Conservation (phyloP, 1,284 basidiomycete species). For the Ganoderma lingzhi region DNA sequence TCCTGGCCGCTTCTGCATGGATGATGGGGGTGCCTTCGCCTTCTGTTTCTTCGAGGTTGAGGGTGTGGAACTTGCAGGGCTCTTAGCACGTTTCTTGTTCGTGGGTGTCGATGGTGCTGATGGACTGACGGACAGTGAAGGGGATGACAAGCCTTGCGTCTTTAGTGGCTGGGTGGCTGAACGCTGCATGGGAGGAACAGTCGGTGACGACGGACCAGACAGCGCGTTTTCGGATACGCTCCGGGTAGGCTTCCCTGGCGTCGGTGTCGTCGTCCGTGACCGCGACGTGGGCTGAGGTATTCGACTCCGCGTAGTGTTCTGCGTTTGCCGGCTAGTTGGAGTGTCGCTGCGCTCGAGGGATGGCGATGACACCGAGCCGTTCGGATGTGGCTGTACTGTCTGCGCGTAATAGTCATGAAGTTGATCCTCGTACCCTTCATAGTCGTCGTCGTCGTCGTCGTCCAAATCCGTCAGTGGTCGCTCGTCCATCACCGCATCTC, state of each 20-base stretch:
- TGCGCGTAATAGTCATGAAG: conserved; percentile 36
- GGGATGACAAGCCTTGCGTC: conserved; percentile 17
- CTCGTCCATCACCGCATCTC: conserved; percentile 71
- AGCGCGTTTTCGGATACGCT: conserved; percentile 28
- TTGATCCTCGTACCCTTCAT: conserved; percentile 38
- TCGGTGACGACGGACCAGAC: conserved; percentile 28
- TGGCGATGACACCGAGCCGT: conserved; percentile 36
- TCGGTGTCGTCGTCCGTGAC: conserved; percentile 28
- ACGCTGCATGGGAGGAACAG: conserved; percentile 22
- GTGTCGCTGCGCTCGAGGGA: conserved; percentile 33
- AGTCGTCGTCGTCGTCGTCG: conserved; percentile 40
- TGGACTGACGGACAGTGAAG: conserved; percentile 10
- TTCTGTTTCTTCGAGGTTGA: conserved; percentile 50
- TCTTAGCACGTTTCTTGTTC: conserved; percentile 54
- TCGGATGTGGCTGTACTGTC: conserved; percentile 35
- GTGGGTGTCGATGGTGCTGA: conserved; percentile 30
- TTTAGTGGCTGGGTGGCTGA: conserved; percentile 33
- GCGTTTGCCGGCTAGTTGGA: conserved; percentile 27
- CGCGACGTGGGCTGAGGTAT: conserved; percentile 34
- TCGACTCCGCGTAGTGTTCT: conserved; percentile 31
- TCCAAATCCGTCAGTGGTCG: conserved; percentile 69
- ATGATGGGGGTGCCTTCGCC: conserved; percentile 42
- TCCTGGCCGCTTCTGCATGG: conserved; percentile 34
- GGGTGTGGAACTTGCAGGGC: conserved; percentile 46
- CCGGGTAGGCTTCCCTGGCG: conserved; percentile 28